Evolutionary conservation across 1,284 basidiomycete species (phyloP).

Genomic region (Fomes fomentarius): DNA sequence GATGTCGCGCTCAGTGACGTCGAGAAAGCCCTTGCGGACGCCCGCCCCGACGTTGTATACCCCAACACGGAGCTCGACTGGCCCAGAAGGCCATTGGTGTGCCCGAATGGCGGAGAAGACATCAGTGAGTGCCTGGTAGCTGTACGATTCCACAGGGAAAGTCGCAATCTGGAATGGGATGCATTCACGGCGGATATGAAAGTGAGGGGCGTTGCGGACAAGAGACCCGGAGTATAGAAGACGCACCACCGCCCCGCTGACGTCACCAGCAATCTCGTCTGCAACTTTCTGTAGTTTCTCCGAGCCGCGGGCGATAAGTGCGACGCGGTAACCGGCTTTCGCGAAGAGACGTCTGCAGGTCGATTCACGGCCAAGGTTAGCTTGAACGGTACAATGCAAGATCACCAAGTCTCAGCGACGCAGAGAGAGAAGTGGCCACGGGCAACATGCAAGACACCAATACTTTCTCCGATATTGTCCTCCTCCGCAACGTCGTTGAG

Average conservation of each 20-base stretch:
- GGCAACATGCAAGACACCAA: too few species aligned
- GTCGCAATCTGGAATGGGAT: slow-evolving; percentile 49
- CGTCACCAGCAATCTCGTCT: slow-evolving; percentile 54
- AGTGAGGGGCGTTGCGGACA: too few species aligned
- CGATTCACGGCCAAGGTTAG: too few species aligned
- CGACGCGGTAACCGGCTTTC: slow-evolving; percentile 68
- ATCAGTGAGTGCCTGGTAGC: slow-evolving; percentile 50
- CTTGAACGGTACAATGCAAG: too few species aligned
- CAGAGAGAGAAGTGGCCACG: too few species aligned
- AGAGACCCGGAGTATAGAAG: not conserved
- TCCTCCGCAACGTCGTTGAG: too few species aligned
- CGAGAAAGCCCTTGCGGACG: slow-evolving; percentile 70
- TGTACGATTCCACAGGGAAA: slow-evolving; percentile 64
- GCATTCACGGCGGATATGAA: not conserved
- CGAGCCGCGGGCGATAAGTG: slow-evolving; percentile 64
- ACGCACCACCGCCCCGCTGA: slow-evolving; percentile 60
- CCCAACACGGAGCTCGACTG: slow-evolving; percentile 61
- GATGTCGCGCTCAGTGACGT: slow-evolving; percentile 64
- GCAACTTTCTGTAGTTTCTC: slow-evolving; percentile 57
- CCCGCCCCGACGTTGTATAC: slow-evolving; percentile 66
- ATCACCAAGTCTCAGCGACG: too few species aligned
- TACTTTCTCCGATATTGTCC: too few species aligned
- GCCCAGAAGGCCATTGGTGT: slow-evolving; percentile 45
- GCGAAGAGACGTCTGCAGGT: slow-evolving; percentile 59
- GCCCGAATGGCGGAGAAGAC: slow-evolving; percentile 59